Percentiles rank a stretch among this genome's conserved stretches.
phyloP scores from a whole-genome alignment of 371 early-diverging fungal genomes.

The Mucor indicus region DNA sequence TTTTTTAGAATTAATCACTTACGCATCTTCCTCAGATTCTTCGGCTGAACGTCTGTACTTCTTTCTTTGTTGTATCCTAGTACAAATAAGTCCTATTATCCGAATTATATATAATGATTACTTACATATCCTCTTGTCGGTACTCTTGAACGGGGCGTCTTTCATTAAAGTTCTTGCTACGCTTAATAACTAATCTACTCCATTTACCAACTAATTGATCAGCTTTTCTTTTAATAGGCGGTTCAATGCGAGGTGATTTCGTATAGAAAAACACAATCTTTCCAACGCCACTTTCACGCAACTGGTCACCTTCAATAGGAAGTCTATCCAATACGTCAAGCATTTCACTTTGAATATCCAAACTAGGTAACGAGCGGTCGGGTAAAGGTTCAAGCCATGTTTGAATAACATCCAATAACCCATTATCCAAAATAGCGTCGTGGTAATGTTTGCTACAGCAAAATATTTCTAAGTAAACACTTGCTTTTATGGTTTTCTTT shows the following conservation, averaged over 20 bases:
- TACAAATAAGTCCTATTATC: not conserved
- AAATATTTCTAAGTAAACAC: too few relatives aligned
- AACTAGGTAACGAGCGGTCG: slow-evolving; percentile 91
- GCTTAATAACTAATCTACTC: slow-evolving; percentile 82
- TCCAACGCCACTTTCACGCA: slow-evolving; percentile 89
- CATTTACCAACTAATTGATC: slow-evolving; percentile 83
- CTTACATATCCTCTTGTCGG: slow-evolving; percentile 41
- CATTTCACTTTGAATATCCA: slow-evolving; percentile 88
- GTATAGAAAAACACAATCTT: slow-evolving; percentile 94
- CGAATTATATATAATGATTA: not conserved
- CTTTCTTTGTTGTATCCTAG: slow-evolving; percentile 28
- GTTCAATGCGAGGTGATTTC: slow-evolving; percentile 81
- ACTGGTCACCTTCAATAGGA: slow-evolving; percentile 83
- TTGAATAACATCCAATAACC: slow-evolving; percentile 83
- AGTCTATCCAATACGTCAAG: slow-evolving; percentile 73
- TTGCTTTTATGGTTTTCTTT: not conserved
- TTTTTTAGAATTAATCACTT: too few relatives aligned
- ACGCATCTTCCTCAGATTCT: slow-evolving; percentile 27
- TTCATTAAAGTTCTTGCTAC: slow-evolving; percentile 78
- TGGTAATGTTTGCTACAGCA: slow-evolving; percentile 52
- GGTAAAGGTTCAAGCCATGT: slow-evolving; percentile 97
- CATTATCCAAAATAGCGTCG: slow-evolving; percentile 81
- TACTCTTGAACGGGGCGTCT: slow-evolving; percentile 43
- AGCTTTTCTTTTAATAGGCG: slow-evolving; percentile 73
- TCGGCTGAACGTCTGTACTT: slow-evolving; percentile 22